phyloP scores from a whole-genome alignment of 2,329 filamentous ascomycete species.

The Colletotrichum simmondsii region DNA sequence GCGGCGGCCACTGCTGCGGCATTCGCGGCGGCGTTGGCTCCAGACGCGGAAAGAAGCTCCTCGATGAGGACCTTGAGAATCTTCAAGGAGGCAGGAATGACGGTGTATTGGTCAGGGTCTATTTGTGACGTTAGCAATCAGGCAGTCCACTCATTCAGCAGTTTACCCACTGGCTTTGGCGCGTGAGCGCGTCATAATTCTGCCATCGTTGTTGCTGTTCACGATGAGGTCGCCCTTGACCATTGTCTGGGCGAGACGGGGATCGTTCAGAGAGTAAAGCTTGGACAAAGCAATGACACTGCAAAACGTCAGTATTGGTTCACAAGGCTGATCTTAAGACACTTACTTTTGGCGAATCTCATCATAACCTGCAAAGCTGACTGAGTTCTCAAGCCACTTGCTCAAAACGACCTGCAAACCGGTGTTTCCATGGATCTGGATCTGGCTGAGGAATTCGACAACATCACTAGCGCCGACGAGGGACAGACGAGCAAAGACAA shows the following conservation, averaged over 20 bases:
- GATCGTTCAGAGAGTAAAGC: constrained; percentile 87
- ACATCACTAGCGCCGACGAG: constrained; percentile 88
- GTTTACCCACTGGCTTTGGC: constrained; percentile 77
- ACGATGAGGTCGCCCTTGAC: constrained; percentile 95
- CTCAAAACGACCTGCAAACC: constrained; percentile 90
- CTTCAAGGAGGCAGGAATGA: constrained; percentile 89
- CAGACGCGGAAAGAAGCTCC: constrained; percentile 86
- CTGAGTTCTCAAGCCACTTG: constrained; percentile 97
- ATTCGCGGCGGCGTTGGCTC: constrained; percentile 68
- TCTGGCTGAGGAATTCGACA: constrained; percentile 87
- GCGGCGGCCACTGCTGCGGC: constrained; percentile 69
- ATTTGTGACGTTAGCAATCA: constrained; percentile 41
- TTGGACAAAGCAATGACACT: constrained; percentile 94
- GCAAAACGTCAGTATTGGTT: constrained; percentile 3
- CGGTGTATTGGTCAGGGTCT: constrained; percentile 91
- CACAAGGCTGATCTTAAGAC: neutral
- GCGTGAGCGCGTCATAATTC: constrained; percentile 94
- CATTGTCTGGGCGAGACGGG: constrained; percentile 79
- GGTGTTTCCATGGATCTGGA: constrained; percentile 81
- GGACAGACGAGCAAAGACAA: constrained; percentile 93
- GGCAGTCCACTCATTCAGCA: neutral
- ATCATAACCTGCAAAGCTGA: constrained; percentile 98
- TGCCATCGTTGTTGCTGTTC: constrained; percentile 71
- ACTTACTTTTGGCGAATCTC: constrained; percentile 95
- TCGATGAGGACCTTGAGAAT: constrained; percentile 96